Percentiles rank a stretch among this genome's conserved stretches.
Evolutionary conservation across 352 stramenopile genomes (phyloP).

Genomic region (Phytopythium delawarense): DNA sequence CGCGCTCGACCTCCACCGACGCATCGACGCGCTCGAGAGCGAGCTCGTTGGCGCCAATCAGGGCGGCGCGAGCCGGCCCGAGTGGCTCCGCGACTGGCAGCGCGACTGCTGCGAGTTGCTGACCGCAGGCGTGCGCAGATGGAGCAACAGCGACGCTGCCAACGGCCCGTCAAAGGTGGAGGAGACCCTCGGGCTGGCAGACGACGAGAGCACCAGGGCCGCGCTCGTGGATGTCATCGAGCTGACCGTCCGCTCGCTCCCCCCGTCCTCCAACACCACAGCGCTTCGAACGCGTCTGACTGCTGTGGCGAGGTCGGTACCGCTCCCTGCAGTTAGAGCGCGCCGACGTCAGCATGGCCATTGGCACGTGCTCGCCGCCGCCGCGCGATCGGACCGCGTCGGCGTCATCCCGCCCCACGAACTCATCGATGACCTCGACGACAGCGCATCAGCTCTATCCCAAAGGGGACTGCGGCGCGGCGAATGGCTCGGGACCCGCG

Average conservation of each 20-base stretch:
- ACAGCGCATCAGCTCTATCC: not conserved
- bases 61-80: not conserved
- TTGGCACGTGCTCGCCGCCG: not conserved
- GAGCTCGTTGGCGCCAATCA: not conserved
- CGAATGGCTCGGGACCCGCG: slow-evolving; percentile 4
- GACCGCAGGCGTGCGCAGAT: not conserved
- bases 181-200: not conserved
- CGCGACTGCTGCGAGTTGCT: slow-evolving; percentile 2
- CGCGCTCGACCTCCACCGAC: not conserved
- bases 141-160: not conserved
- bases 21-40: not conserved
- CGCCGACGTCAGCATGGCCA: not conserved
- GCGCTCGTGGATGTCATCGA: not conserved
- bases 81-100: not conserved
- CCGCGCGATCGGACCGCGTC: not conserved
- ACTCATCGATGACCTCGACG: not conserved
- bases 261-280: not conserved
- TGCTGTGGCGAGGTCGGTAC: not conserved
- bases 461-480: not conserved
- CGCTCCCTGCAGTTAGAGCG: not conserved
- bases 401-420: not conserved
- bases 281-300: not conserved
- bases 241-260: no score
- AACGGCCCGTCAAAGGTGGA: not conserved
- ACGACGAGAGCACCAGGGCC: not conserved